Evolutionary conservation across 208 protist genomes (phyloP).

Genomic region (Crithidia acanthocephali): DNA sequence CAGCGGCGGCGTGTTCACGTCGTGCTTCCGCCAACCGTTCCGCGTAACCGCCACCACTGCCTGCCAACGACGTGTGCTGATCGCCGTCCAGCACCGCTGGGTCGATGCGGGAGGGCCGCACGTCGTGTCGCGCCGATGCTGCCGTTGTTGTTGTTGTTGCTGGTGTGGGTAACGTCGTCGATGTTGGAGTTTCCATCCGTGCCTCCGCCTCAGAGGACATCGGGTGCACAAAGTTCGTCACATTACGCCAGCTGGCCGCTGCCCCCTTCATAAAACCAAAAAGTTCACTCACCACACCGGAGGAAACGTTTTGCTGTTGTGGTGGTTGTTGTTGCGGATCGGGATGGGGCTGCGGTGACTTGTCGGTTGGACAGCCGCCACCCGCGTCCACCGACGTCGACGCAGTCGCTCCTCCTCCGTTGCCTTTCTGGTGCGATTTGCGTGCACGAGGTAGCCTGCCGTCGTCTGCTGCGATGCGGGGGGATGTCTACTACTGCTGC

Average conservation of each 20-base stretch:
- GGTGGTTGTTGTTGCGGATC: neutral
- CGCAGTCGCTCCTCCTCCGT: constrained; percentile 25
- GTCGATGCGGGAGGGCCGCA: constrained; percentile 23
- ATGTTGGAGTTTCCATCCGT: constrained; percentile 8
- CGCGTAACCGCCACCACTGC: constrained; percentile 14
- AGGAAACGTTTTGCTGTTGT: neutral
- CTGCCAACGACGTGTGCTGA: neutral
- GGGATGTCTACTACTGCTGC: neutral
- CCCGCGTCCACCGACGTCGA: constrained; percentile 22
- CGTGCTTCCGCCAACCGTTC: constrained; percentile 23
- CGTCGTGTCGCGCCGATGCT: constrained; percentile 13
- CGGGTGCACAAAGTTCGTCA: neutral
- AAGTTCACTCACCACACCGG: constrained; percentile 3
- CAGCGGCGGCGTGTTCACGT: neutral
- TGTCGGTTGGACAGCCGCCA: neutral
- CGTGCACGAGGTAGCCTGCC: neutral
- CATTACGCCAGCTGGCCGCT: constrained; percentile 1
- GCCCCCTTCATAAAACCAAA: constrained; percentile 9
- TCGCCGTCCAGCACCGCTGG: neutral
- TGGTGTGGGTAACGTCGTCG: neutral
- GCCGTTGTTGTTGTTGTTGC: neutral
- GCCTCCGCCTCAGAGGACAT: constrained; percentile 4
- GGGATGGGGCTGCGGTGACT: neutral
- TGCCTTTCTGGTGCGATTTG: constrained; percentile 25
- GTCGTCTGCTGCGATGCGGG: neutral